Percentiles rank a stretch among this genome's conserved stretches.
Conservation (phyloP, 164 flowering plant genomes). For the Annona cherimola region DNA sequence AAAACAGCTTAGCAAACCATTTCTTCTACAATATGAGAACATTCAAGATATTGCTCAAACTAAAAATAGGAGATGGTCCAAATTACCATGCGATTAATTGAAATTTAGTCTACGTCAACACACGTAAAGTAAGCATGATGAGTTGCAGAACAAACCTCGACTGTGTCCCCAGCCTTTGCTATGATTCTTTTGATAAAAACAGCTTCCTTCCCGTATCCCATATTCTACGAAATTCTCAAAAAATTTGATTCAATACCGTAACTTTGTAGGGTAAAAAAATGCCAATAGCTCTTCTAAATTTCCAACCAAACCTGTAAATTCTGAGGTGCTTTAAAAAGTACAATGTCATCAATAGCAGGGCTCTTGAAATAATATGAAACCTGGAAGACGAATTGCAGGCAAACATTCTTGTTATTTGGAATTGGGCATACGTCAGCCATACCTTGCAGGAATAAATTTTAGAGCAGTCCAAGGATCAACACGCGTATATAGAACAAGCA, state of each 20-base stretch:
- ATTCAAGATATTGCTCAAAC: too few species aligned
- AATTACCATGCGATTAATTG: too few species aligned
- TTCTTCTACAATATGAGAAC: too few species aligned
- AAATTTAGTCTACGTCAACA: too few species aligned
- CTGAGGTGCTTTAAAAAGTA: conserved; percentile 35
- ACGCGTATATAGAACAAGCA: too few species aligned
- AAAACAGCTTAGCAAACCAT: too few species aligned
- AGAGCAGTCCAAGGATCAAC: too few species aligned
- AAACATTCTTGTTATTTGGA: neutral
- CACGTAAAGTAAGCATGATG: too few species aligned
- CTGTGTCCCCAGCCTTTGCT: conserved; percentile 51
- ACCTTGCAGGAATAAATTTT: too few species aligned
- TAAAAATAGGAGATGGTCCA: too few species aligned
- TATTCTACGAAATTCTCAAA: conserved; percentile 14
- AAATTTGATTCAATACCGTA: neutral
- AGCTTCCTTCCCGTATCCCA: conserved; percentile 21
- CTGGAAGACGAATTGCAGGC: conserved; percentile 16
- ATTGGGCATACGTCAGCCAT: neutral
- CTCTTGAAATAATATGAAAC: conserved; percentile 37
- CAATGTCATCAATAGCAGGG: conserved; percentile 38
- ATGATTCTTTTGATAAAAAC: conserved; percentile 50
- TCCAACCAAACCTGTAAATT: conserved; percentile 30
- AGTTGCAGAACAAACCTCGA: conserved; percentile 27
- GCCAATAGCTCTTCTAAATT: neutral
- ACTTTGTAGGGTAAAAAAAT: neutral